Evolutionary conservation across 208 protist species (phyloP), one percentile per base, ranked within the genome.

Genomic region (Leishmania amazonensis): DNA sequence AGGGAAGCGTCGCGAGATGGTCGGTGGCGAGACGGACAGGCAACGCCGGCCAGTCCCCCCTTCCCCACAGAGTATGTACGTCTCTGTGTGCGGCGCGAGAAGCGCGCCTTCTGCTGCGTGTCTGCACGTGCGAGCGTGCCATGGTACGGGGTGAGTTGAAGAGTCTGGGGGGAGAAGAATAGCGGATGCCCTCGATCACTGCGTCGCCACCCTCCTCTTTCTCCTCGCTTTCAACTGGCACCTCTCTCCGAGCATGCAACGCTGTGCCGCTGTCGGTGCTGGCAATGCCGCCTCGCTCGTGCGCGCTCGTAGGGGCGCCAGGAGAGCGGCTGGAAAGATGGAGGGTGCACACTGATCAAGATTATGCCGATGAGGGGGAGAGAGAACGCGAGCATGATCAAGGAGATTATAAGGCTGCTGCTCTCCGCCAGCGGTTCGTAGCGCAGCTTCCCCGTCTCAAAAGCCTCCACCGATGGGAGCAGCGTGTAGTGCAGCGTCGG

Each of bases 261-360:
- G 73, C 8, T 62, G 73, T 40, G 5, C 35, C 31, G 73, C 53
- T 62, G 51, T 35, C 13, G 53, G 31, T 40, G 73, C 49, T 76
- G 51, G 31, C 28, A 45, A 28, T 24, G 31, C n/a, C 31, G 75
- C 58, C 58, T 35, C 57, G 13, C 75, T 42, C 35, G 75, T 13
- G 75, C 81, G 11, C 68, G 77, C 53, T 81, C 77, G 42, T 85
- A 85, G 47, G n/a, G 62, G 24, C 78, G 54, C 82, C 82, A 85
- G 53, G 82, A 67, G 19, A 74, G 62, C 21, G 76, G 73, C 0
- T 79, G 60, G 21, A 85, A 53, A n/a, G 82, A 67, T 8, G 82
- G 82, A 15, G 78, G 64, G 9, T 62, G 64, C 28, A 62, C 17
- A 17, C 65, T 82, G 62, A 62, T 40, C 1, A 28, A 75, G 60